Percentiles rank a stretch among this genome's conserved stretches.
Conservation (phyloP, 805 yeast species). For the Starmerella floris region DNA sequence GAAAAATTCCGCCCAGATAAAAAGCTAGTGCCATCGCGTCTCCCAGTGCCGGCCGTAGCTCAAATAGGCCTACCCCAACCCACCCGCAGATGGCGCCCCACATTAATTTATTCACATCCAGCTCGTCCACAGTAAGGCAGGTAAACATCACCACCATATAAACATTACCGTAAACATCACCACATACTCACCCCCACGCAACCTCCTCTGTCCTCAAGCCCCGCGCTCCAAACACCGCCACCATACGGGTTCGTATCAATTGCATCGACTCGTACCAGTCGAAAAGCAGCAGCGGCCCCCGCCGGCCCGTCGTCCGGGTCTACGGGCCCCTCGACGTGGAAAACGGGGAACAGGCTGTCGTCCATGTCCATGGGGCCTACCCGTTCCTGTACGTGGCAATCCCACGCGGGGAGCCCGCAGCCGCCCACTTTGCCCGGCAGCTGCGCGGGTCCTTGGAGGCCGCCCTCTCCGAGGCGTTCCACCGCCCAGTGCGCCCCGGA, state of each 20-base stretch:
- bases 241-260: conserved; percentile 23
- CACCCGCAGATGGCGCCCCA: no score
- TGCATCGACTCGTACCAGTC: conserved; percentile 25
- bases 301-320: conserved; percentile 62
- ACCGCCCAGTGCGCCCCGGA: conserved; percentile 17
- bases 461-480: conserved; percentile 22
- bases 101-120: no score
- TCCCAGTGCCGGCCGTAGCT: no score
- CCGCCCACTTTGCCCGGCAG: conserved; percentile 8
- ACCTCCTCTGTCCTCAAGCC: no score
- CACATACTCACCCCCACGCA: no score
- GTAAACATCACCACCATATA: no score
- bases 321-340: conserved; percentile 51
- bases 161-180: no score
- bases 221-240: no score
- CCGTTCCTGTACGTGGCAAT: conserved; percentile 61
- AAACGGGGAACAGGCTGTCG: conserved; percentile 40
- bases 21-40: no score
- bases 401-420: conserved; percentile 8
- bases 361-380: conserved; percentile 71
- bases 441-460: conserved; percentile 21
- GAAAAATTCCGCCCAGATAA: no score
- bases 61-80: no score
- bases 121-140: no score
- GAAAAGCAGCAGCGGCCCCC: conserved; percentile 3